Conservation (phyloP, 768 basidiomycete species). For the Floccularia luteovirens region DNA sequence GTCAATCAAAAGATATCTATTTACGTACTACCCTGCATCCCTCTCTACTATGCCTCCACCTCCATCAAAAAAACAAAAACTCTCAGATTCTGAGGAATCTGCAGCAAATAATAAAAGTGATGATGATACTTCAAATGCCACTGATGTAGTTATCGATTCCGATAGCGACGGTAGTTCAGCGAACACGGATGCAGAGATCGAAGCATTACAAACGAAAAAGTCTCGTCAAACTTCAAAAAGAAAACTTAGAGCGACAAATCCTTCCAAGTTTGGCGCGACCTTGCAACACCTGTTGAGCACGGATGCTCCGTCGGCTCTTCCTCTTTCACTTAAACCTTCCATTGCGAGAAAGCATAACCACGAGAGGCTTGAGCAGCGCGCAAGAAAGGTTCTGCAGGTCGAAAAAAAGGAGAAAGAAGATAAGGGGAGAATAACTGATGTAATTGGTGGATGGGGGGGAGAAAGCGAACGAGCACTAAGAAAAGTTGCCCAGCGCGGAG, state of each 20-base stretch:
- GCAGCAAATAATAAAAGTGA: slow-evolving; percentile 8
- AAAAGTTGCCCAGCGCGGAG: slow-evolving; percentile 84
- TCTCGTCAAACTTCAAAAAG: slow-evolving; percentile 78
- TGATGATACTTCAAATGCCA: slow-evolving; percentile 8
- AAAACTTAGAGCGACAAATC: slow-evolving; percentile 73
- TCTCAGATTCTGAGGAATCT: slow-evolving; percentile 20
- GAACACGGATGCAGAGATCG: slow-evolving; percentile 63
- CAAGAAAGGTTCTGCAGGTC: slow-evolving; percentile 61
- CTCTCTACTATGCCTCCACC: slow-evolving; percentile 37
- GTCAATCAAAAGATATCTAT: too few species aligned
- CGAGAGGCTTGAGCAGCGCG: slow-evolving; percentile 66
- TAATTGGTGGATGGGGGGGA: slow-evolving; percentile 86
- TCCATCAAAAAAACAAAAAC: slow-evolving; percentile 45
- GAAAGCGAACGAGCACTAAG: slow-evolving; percentile 69
- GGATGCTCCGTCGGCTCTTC: slow-evolving; percentile 58
- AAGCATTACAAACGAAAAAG: slow-evolving; percentile 44
- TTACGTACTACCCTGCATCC: too few species aligned
- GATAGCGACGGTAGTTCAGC: slow-evolving; percentile 20
- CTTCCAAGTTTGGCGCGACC: slow-evolving; percentile 67
- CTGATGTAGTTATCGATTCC: too few species aligned
- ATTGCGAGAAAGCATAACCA: slow-evolving; percentile 62
- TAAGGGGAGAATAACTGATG: slow-evolving; percentile 55
- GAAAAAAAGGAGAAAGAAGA: slow-evolving; percentile 75
- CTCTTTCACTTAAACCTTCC: slow-evolving; percentile 76
- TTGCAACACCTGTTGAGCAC: slow-evolving; percentile 69